A percentile compares a stretch with the other conserved stretches of the same genome.
phyloP scores from a whole-genome alignment of 208 protist species.

The Leishmania gerbilli region DNA sequence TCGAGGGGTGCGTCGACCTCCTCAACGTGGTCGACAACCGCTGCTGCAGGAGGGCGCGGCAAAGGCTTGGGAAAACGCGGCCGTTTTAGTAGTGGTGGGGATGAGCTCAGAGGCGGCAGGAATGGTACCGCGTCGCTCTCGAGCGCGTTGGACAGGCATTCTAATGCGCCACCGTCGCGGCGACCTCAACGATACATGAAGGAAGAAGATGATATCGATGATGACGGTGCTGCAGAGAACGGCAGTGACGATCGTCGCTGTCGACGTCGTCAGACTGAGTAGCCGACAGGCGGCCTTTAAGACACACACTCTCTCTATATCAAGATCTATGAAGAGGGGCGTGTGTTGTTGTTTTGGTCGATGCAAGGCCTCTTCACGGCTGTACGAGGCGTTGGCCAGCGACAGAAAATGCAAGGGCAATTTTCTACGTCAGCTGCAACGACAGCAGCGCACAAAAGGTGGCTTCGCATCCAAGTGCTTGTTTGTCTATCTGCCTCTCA shows the following conservation, averaged over 20 bases:
- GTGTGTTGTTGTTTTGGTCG: too few species aligned
- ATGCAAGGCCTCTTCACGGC: neutral
- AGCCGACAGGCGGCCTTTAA: neutral
- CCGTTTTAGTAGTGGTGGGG: neutral
- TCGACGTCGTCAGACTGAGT: conserved; percentile 13
- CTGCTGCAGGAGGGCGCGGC: conserved; percentile 3
- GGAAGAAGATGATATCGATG: conserved; percentile 12
- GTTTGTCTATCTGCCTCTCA: too few species aligned
- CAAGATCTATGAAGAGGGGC: neutral
- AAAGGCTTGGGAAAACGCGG: conserved; percentile 17
- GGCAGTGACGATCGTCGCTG: conserved; percentile 8
- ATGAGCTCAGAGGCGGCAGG: neutral
- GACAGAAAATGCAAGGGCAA: neutral
- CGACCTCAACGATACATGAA: conserved; percentile 1
- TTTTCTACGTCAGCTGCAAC: neutral
- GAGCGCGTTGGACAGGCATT: conserved; percentile 13
- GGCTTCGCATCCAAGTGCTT: neutral
- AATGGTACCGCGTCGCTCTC: neutral
- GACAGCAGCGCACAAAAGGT: too few species aligned
- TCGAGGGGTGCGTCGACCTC: conserved; percentile 1
- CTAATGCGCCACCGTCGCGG: conserved; percentile 20
- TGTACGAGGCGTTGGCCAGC: neutral
- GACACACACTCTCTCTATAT: neutral
- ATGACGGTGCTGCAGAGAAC: neutral
- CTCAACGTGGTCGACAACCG: conserved; percentile 8